Evolutionary conservation across 2,329 filamentous ascomycete species (phyloP).

Genomic region (Falciphora oryzae): DNA sequence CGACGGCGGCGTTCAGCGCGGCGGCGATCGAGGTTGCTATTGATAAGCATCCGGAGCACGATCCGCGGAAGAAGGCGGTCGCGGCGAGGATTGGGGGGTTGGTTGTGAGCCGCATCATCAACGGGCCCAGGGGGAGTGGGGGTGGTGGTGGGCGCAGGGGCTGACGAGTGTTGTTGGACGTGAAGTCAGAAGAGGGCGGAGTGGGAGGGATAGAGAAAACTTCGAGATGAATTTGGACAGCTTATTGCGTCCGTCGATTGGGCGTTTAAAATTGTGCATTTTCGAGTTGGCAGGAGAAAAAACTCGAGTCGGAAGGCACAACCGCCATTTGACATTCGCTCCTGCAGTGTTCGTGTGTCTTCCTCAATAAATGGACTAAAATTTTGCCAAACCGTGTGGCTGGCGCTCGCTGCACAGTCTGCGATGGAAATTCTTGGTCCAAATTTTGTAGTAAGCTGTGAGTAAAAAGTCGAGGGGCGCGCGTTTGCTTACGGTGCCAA

Average conservation of each 20-base stretch:
- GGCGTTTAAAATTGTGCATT: too few species aligned
- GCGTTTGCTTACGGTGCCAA: neutral
- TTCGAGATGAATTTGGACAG: too few species aligned
- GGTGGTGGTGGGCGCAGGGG: neutral
- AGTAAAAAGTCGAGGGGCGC: too few species aligned
- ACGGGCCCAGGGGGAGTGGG: neutral
- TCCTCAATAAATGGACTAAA: neutral
- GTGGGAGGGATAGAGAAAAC: neutral
- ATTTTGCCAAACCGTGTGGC: neutral
- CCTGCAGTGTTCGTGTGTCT: neutral
- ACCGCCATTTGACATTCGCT: neutral
- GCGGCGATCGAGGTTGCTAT: conserved; percentile 16
- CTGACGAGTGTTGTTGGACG: neutral
- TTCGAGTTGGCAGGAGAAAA: too few species aligned
- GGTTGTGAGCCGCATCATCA: neutral
- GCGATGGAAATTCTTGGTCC: too few species aligned
- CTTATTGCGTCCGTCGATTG: too few species aligned
- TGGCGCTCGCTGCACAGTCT: neutral
- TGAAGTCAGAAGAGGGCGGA: too few species aligned
- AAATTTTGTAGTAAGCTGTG: neutral
- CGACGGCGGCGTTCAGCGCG: conserved; percentile 17
- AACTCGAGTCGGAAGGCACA: too few species aligned
- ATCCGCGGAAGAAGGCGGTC: conserved; percentile 1
- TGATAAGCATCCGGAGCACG: conserved; percentile 9
- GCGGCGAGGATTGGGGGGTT: neutral